These are phyloP conservation scores for Talaromyces amestolkiae DNA, from an alignment of 2,329 filamentous ascomycete species.

Conservation along the genomic window DNA sequence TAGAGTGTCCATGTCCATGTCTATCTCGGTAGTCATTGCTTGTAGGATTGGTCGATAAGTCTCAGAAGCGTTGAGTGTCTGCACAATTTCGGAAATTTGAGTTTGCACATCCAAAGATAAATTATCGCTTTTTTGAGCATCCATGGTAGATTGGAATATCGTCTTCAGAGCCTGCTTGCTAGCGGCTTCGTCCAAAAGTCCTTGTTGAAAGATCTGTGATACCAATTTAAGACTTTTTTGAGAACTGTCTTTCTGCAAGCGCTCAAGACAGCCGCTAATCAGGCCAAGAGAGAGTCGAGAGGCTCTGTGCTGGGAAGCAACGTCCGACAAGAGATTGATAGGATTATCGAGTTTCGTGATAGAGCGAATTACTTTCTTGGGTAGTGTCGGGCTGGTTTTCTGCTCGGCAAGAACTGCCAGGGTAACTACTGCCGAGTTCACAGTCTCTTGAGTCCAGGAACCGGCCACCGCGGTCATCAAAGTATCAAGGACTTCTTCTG, in stretches of 20 bases:
- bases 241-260: slow-evolving; percentile 35
- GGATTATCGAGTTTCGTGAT: slow-evolving; percentile 36
- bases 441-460: slow-evolving; percentile 72
- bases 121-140: slow-evolving; percentile 48
- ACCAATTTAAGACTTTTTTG: slow-evolving; percentile 47
- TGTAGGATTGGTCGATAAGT: slow-evolving; percentile 63
- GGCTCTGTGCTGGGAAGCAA: slow-evolving; percentile 33
- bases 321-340: slow-evolving; percentile 34
- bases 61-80: slow-evolving; percentile 62
- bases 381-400: slow-evolving; percentile 67
- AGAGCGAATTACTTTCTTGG: slow-evolving; percentile 64
- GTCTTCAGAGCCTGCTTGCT: slow-evolving; percentile 32
- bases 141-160: slow-evolving; percentile 34
- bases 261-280: slow-evolving; percentile 34
- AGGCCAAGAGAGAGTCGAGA: slow-evolving; percentile 39
- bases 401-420: slow-evolving; percentile 79
- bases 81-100: slow-evolving; percentile 65
- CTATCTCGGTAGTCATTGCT: slow-evolving; percentile 63
- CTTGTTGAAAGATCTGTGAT: slow-evolving; percentile 35
- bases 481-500: slow-evolving; percentile 75
- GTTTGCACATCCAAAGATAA: slow-evolving; percentile 54
- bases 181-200: slow-evolving; percentile 33
- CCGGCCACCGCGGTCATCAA: slow-evolving; percentile 85
- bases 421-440: slow-evolving; percentile 72
- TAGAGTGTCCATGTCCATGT: slow-evolving; percentile 70